Base-by-base conservation (phyloP, 352 stramenopile genomes). In the Peronospora farinosa region DNA sequence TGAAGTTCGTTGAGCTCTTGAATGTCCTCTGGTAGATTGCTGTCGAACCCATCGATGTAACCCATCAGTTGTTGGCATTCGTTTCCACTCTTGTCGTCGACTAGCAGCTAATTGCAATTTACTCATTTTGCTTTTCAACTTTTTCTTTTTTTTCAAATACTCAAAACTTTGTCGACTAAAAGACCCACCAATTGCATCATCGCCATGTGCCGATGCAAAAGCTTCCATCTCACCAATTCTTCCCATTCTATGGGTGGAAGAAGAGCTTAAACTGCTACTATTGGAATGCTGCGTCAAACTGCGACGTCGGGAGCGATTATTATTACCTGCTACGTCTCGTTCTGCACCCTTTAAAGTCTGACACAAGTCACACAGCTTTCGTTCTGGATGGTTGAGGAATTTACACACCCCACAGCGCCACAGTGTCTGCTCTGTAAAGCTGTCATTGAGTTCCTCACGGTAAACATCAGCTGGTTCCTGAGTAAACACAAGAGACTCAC, bases 401-500 rank as follows among this genome's bases (percentile, higher is more conserved):
- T 83, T 79, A 56, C 84, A 96, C 1, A 95, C 80, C 17, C 67
- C 71, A 54, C 86, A 96, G n/a, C 71, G 67, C 86, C 86, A 96
- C 11, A 91, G 62, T 47, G 78, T 72, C 36, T 86, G 69, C 52
- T 91, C 77, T 57, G 84, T 81, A 47, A 84, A 86, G 45, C 75
- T 85, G 62, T 91, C 80, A 19, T 86, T 85, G n/a, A 91, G 75
- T 47, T 91, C 75, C 44, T 91, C 80, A 27, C 80, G 75, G 40
- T 86, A 91, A 11, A 91, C 73, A 36, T 88, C 78, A 25, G 67
- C 43, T 7, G 69, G 55, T 28, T 85, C 74, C 19, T 78, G 61
- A 25, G 84, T 71, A 35, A 86, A 82, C 28, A 79, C 62, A 19
- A 65, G 66, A 45, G 59, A 57, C 40, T 73, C 55, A 30, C 72